Evolutionary conservation across 768 basidiomycete genomes (phyloP), one percentile per base, ranked within the genome.

Genomic region (Kwoniella bestiolae): DNA sequence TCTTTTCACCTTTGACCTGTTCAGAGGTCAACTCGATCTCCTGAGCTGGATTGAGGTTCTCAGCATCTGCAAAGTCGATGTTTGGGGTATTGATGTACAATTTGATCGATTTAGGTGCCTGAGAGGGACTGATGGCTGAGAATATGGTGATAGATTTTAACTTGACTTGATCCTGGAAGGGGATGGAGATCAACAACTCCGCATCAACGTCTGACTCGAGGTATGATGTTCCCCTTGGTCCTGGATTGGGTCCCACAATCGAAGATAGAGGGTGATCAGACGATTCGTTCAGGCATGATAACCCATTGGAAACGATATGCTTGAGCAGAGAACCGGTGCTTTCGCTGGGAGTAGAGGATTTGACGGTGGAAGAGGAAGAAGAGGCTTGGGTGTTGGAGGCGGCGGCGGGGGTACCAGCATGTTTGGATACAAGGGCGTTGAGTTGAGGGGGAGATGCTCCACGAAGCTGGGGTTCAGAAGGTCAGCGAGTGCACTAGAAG

Each of bases 171-270:
- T 80, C 78, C 62, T 79, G 74, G 70, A 80, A 80, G 5, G 79
- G 76, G 52, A 80, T 76, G 14, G 68, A 64, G 58, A 80, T 75
- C 46, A 80, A 69, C 23, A 80, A 63, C 45, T 80, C 78, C 18
- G 79, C 60, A 53, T 82, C 81, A 8, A 75, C 77, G 50, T 82
- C 81, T n/a, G 78, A 79, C 52, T 82, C 81, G 53, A 82, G 74
- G 65, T 74, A 80, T 46, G 70, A 71, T 32, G 58, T 61, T 2
- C 79, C 80, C 50, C 72, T 75, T 11, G 76, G 63, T 16, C 76
- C 78, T n/a, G 70, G 63, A 23, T 64, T 65, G n/a, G 73, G 65
- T 3, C 78, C 78, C 49, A 82, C 51, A 35, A 79, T 79, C 2
- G 75, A 73, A 12, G 76, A 77, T 46, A 82, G 66, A 1, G 79